Evolutionary conservation across 75 land plant genomes (phyloP).

Genomic region (Adiantum capillusveneris): DNA sequence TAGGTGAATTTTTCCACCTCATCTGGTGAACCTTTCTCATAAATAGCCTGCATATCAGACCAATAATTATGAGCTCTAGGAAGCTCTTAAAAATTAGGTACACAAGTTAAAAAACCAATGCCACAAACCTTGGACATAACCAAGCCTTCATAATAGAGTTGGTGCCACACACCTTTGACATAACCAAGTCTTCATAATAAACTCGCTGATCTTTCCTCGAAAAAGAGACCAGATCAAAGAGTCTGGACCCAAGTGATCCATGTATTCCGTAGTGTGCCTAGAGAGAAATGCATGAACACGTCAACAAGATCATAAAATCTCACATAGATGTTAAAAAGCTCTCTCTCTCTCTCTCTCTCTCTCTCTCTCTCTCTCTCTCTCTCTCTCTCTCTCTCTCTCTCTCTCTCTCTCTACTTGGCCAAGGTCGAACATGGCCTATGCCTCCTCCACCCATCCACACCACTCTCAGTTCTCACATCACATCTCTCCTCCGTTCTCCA

Average conservation of each 20-base stretch:
- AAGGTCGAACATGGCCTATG: too few relatives aligned
- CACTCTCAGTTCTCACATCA: too few relatives aligned
- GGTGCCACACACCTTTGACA: slow-evolving; percentile 55
- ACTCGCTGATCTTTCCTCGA: slow-evolving; percentile 48
- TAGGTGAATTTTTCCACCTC: slow-evolving; percentile 80
- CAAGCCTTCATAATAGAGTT: not conserved
- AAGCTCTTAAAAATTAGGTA: too few relatives aligned
- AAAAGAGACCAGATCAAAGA: slow-evolving; percentile 54
- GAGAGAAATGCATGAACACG: not conserved
- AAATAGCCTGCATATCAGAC: slow-evolving; percentile 37
- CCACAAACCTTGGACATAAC: not conserved
- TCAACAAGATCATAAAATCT: not conserved
- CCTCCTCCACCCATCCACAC: too few relatives aligned
- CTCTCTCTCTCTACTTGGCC: too few relatives aligned
- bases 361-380: too few relatives aligned
- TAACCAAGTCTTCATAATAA: slow-evolving; percentile 67
- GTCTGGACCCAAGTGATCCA: slow-evolving; percentile 58
- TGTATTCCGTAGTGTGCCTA: slow-evolving; percentile 59
- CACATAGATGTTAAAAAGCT: too few relatives aligned
- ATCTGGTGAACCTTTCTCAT: slow-evolving; percentile 75
- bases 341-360: too few relatives aligned
- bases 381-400: too few relatives aligned
- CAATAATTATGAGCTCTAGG: not conserved
- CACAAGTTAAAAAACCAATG: not conserved
- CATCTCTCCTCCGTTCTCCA: too few relatives aligned